phyloP scores from a whole-genome alignment of 2,329 filamentous ascomycete genomes.

The Apiospora sp. region DNA sequence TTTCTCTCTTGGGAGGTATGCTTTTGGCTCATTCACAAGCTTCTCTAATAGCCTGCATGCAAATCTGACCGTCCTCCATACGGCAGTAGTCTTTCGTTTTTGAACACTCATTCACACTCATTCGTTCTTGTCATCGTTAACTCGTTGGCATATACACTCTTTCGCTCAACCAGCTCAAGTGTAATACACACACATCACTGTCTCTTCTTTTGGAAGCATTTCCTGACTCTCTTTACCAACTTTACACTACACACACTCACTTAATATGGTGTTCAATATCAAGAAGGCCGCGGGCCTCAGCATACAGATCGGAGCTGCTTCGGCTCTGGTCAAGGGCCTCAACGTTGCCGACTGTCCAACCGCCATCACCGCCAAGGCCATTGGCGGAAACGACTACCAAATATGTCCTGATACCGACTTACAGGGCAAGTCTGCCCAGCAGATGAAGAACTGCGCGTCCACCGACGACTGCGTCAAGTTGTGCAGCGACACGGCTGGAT shows the following conservation, averaged over 20 bases:
- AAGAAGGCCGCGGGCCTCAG: constrained; percentile 19
- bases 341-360: constrained; percentile 11
- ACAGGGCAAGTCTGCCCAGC: constrained; percentile 5
- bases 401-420: constrained; percentile 23
- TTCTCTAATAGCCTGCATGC: constrained; percentile 20
- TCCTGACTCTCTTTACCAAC: neutral
- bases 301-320: constrained; percentile 8
- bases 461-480: constrained; percentile 21
- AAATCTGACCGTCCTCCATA: neutral
- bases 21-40: constrained; percentile 15
- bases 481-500: constrained; percentile 24
- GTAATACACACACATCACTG: neutral
- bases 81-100: constrained; percentile 19
- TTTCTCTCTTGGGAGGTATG: neutral
- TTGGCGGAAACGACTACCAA: constrained; percentile 5
- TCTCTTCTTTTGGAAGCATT: neutral
- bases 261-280: constrained; percentile 21
- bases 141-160: constrained; percentile 8
- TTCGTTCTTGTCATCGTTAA: neutral
- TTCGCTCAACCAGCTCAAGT: neutral
- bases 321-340: constrained; percentile 11
- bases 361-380: neutral
- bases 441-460: constrained; percentile 20
- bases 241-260: neutral
- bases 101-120: neutral